A percentile compares a stretch with the other conserved stretches of the same genome.
phyloP scores from a whole-genome alignment of 2,329 filamentous ascomycete species.

The Fusarium luffae region DNA sequence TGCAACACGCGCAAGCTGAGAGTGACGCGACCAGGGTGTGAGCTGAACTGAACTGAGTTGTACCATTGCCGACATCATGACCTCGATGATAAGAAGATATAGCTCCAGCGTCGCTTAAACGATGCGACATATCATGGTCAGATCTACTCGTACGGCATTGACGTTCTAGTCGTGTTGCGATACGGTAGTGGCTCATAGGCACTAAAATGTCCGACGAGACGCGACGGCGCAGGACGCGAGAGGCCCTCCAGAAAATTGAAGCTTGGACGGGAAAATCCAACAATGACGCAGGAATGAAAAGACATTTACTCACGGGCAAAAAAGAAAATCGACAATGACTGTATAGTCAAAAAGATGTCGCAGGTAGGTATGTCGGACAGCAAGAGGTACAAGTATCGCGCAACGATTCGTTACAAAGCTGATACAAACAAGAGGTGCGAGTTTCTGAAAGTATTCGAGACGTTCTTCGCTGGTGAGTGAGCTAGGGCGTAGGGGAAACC shows the following conservation, averaged over 20 bases:
- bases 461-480: slow-evolving; percentile 33
- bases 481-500: slow-evolving; percentile 33
- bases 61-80: slow-evolving; percentile 28
- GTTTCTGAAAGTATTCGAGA: slow-evolving; percentile 42
- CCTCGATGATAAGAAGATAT: background rate
- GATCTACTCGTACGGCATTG: background rate
- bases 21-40: slow-evolving; percentile 45
- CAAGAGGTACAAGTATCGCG: slow-evolving; percentile 41
- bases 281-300: slow-evolving; percentile 21
- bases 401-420: slow-evolving; percentile 41
- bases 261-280: slow-evolving; percentile 15
- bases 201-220: slow-evolving; percentile 17
- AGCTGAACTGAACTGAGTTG: slow-evolving; percentile 30
- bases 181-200: background rate
- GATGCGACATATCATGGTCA: background rate
- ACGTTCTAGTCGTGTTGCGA: background rate
- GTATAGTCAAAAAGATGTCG: slow-evolving; percentile 35
- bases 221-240: slow-evolving; percentile 35
- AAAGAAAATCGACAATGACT: slow-evolving; percentile 48
- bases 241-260: slow-evolving; percentile 12
- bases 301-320: slow-evolving; percentile 52
- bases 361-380: slow-evolving; percentile 28
- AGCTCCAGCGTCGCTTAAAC: background rate
- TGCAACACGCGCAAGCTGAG: slow-evolving; percentile 39
- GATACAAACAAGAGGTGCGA: slow-evolving; percentile 43